Percentiles rank a stretch among this genome's conserved stretches.
Conservation (phyloP, 306 rosid species). For the Leucaena leucocephala region DNA sequence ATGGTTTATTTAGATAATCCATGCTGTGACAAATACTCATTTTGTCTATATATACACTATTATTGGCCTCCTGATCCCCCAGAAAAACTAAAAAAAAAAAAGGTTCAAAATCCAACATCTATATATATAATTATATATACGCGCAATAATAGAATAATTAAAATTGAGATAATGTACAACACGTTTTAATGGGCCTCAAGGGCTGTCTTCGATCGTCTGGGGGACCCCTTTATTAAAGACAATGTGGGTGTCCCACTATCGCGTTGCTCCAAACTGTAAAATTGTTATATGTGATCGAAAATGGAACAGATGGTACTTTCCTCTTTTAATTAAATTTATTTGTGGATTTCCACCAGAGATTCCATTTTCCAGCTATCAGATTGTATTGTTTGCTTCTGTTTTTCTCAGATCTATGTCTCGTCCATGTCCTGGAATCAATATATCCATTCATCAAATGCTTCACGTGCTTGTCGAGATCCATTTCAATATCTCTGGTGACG, state of each 20-base stretch:
- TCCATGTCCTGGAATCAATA: constrained; percentile 35
- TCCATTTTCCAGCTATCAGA: constrained; percentile 42
- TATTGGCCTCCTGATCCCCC: constrained; percentile 34
- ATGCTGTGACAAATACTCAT: constrained; percentile 54
- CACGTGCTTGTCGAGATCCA: background rate
- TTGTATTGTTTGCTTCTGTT: constrained; percentile 23
- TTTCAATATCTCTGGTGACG: background rate
- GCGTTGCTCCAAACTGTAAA: constrained; percentile 37
- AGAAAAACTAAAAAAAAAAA: constrained; percentile 16
- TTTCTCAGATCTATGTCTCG: constrained; percentile 33
- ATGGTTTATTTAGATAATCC: constrained; percentile 40
- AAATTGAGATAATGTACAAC: constrained; percentile 35
- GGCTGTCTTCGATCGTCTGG: constrained; percentile 32
- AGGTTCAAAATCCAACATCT: background rate
- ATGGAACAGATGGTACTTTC: constrained; percentile 55
- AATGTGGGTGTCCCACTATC: constrained; percentile 44
- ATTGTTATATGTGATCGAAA: constrained; percentile 45
- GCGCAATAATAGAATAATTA: constrained; percentile 12
- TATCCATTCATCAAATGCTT: constrained; percentile 19
- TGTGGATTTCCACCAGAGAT: constrained; percentile 33
- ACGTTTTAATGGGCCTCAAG: constrained; percentile 23
- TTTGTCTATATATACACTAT: constrained; percentile 49
- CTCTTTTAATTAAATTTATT: background rate
- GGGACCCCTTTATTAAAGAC: constrained; percentile 48
- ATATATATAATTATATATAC: background rate